phyloP scores from a whole-genome alignment of 2,329 filamentous ascomycete species.

The Nectriaceae sp. region DNA sequence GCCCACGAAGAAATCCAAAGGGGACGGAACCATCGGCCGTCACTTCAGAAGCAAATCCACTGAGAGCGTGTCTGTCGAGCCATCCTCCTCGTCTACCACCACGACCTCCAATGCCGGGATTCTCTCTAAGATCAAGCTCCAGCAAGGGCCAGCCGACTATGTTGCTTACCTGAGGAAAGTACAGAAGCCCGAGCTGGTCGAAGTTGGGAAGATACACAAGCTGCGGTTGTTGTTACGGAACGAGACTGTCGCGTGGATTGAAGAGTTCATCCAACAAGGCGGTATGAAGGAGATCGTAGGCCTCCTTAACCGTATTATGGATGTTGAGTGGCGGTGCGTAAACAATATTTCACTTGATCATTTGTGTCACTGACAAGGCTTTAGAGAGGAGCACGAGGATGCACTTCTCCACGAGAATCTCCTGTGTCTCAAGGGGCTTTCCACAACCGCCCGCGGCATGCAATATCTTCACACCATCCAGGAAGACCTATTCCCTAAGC shows the following conservation, averaged over 20 bases:
- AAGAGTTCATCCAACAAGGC: conserved; percentile 83
- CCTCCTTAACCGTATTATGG: conserved; percentile 87
- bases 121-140: conserved; percentile 70
- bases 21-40: conserved; percentile 62
- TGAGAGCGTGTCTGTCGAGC: conserved; percentile 66
- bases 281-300: conserved; percentile 92
- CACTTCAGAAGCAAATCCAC: conserved; percentile 73
- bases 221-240: conserved; percentile 86
- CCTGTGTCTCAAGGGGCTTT: conserved; percentile 90
- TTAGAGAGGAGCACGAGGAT: conserved; percentile 92
- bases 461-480: conserved; percentile 81
- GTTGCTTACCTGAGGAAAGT: conserved; percentile 82
- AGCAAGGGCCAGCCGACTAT: conserved; percentile 79
- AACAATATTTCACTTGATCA: background rate
- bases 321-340: conserved; percentile 88
- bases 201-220: conserved; percentile 95
- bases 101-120: conserved; percentile 58
- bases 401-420: conserved; percentile 88
- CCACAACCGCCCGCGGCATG: conserved; percentile 85
- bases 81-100: conserved; percentile 52
- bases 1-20: conserved; percentile 73
- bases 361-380: conserved; percentile 15
- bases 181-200: conserved; percentile 78
- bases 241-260: conserved; percentile 94
- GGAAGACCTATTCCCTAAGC: conserved; percentile 77